Conservation (phyloP, 2,329 filamentous ascomycete species). For the Fusarium devonianum region DNA sequence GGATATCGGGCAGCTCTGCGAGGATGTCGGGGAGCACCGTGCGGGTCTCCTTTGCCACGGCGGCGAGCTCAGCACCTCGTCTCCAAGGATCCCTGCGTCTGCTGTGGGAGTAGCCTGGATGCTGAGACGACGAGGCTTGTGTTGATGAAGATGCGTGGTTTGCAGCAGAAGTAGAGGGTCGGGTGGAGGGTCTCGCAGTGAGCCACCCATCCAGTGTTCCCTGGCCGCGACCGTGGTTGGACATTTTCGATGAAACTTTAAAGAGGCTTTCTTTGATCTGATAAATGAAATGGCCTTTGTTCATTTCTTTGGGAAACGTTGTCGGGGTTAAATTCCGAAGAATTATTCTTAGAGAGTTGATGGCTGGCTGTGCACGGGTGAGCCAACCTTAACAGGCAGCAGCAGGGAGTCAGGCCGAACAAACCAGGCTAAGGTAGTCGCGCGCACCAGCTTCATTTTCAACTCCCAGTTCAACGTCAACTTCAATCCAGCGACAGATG, state of each 20-base stretch:
- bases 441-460: slow-evolving; percentile 5
- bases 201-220: slow-evolving; percentile 43
- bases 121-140: slow-evolving; percentile 17
- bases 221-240: slow-evolving; percentile 25
- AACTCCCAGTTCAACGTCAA: background rate
- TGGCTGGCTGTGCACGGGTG: background rate
- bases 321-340: too few relatives aligned
- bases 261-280: too few relatives aligned
- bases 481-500: background rate
- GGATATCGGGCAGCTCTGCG: slow-evolving; percentile 50
- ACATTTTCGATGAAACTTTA: slow-evolving; percentile 18
- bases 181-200: slow-evolving; percentile 11
- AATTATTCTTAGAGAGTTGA: too few relatives aligned
- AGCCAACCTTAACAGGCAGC: slow-evolving; percentile 29
- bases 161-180: slow-evolving; percentile 14
- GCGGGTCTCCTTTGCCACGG: slow-evolving; percentile 56
- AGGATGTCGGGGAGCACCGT: slow-evolving; percentile 56
- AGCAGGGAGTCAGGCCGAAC: slow-evolving; percentile 18
- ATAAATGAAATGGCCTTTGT: too few relatives aligned
- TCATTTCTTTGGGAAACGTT: too few relatives aligned
- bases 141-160: slow-evolving; percentile 17
- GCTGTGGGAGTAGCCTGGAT: slow-evolving; percentile 8
- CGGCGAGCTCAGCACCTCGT: slow-evolving; percentile 45
- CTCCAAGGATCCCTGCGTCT: slow-evolving; percentile 29
- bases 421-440: slow-evolving; percentile 11